Evolutionary conservation across 257 asterid genomes (phyloP).

Genomic region (Forsythia viridissima): DNA sequence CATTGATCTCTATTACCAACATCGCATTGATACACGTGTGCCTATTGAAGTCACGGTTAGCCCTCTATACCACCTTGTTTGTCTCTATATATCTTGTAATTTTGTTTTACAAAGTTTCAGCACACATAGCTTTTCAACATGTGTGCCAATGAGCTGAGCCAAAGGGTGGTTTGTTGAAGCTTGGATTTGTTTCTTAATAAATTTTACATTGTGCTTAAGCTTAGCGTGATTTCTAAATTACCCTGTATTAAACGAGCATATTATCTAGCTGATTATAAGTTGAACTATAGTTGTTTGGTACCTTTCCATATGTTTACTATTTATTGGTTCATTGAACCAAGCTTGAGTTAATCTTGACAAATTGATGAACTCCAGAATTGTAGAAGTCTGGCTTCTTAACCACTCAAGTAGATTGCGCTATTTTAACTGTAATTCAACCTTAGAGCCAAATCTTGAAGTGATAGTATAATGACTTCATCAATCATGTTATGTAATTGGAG

Average conservation of each 20-base stretch:
- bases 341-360: neutral
- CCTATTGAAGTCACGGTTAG: slow-evolving; percentile 57
- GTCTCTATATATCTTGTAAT: neutral
- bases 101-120: neutral
- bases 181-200: neutral
- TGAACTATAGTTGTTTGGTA: neutral
- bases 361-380: neutral
- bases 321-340: neutral
- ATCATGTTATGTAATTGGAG: neutral
- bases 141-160: neutral
- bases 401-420: neutral
- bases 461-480: neutral
- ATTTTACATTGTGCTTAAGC: neutral
- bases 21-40: slow-evolving; percentile 37
- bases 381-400: neutral
- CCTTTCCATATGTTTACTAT: neutral
- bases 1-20: slow-evolving; percentile 48
- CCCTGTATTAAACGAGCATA: neutral
- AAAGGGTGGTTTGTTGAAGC: neutral
- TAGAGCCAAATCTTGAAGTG: neutral
- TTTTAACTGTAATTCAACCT: neutral
- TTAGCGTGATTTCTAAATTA: neutral
- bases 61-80: neutral
- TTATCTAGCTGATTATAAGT: neutral
- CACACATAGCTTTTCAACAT: neutral